These are phyloP conservation scores for Artomyces pyxidatus DNA, from an alignment of 768 basidiomycete genomes.

Conservation along the genomic window DNA sequence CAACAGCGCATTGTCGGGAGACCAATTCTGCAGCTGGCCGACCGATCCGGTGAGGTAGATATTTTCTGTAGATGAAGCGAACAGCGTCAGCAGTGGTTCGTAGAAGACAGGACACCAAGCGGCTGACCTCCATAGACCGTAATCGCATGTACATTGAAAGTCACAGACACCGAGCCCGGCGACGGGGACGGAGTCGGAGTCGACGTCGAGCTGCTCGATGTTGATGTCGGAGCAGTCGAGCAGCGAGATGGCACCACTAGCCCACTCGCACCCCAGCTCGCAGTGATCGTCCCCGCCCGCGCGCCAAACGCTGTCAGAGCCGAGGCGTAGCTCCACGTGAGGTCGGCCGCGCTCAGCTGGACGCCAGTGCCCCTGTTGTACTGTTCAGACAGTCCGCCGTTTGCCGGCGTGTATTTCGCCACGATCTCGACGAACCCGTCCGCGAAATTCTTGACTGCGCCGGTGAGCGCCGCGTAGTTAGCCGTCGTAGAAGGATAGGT, in stretches of 20 bases:
- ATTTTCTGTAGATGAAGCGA: conserved; percentile 40
- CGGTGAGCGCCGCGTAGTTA: conserved; percentile 42
- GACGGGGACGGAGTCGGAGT: not conserved
- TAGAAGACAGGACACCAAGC: not conserved
- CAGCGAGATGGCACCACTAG: conserved; percentile 40
- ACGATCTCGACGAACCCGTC: conserved; percentile 57
- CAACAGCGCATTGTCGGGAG: conserved; percentile 43
- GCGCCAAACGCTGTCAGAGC: conserved; percentile 55
- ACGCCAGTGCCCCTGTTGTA: conserved; percentile 41
- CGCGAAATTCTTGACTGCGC: conserved; percentile 44
- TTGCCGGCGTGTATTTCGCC: conserved; percentile 52
- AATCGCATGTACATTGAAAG: conserved; percentile 55
- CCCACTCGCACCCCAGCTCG: conserved; percentile 60
- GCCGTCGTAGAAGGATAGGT: conserved; percentile 41
- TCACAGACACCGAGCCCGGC: conserved; percentile 34
- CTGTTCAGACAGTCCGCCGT: conserved; percentile 59
- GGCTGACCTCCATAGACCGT: conserved; percentile 52
- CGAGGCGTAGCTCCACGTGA: conserved; percentile 75
- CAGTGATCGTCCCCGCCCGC: conserved; percentile 37
- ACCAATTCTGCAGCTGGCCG: conserved; percentile 50
- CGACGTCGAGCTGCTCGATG: not conserved
- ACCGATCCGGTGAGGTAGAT: conserved; percentile 61
- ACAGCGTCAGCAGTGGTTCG: not conserved
- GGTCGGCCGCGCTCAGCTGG: conserved; percentile 52
- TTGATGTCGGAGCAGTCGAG: conserved; percentile 8